These are phyloP conservation scores for Urtica urens DNA, from an alignment of 306 rosid species.

Conservation along the genomic window DNA sequence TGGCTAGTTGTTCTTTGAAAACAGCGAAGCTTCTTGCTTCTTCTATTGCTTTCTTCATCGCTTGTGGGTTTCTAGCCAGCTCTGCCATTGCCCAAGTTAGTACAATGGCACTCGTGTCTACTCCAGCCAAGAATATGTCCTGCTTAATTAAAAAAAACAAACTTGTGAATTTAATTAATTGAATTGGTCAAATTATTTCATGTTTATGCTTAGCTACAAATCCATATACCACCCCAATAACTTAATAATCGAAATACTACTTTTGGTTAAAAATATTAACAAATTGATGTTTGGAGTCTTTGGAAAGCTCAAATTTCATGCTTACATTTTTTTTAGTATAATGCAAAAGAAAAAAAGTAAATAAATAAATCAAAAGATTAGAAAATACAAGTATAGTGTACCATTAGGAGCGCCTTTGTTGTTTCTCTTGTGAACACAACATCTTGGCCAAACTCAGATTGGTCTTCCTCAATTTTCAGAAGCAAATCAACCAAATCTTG, in stretches of 20 bases:
- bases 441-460: not conserved
- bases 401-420: constrained; percentile 33
- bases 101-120: constrained; percentile 20
- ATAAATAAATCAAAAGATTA: no score
- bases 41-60: constrained; percentile 28
- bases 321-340: not conserved
- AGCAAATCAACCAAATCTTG: constrained; percentile 23
- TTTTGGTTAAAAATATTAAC: no score
- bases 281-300: no score
- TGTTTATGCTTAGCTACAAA: no score
- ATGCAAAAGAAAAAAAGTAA: not conserved
- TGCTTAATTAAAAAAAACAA: not conserved
- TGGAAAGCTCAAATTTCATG: no score
- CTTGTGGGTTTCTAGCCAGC: constrained; percentile 20
- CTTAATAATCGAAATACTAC: no score
- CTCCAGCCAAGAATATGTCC: constrained; percentile 35
- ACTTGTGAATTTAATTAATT: no score
- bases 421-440: constrained; percentile 5
- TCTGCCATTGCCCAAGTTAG: constrained; percentile 38
- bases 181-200: no score
- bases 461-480: constrained; percentile 9
- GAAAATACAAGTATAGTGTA: no score
- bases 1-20: constrained; percentile 11
- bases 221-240: no score
- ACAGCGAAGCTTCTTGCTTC: constrained; percentile 14